Evolutionary conservation across 2,329 filamentous ascomycete genomes (phyloP), one percentile per base, ranked within the genome.

Genomic region (Pseudogymnoascus sp.): DNA sequence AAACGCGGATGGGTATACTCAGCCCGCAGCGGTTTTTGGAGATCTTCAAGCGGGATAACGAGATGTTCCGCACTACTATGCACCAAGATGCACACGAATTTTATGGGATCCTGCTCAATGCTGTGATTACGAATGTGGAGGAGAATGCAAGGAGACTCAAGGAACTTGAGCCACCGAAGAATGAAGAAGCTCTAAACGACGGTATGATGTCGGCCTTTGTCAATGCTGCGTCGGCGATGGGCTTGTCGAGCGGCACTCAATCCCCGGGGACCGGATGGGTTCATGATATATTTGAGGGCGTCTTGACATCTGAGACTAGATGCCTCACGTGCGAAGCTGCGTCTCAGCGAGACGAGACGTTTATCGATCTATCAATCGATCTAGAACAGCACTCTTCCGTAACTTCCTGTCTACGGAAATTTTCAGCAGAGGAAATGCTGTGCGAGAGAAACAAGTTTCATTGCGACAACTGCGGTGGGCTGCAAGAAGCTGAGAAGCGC

Each of bases 61-160:
- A 99, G 73, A 92, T 96, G 88, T 99, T 99, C 70, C 86, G 91
- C 62, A 93, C 91, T 38, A 90, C 92, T 3, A 96, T 97, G 90
- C 94, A 99, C 73, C 94, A 99, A 72, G 94, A 99, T 72, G 94
- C 94, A 1, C 94, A 99, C 73, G 94, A 99, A 71, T 99, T 99
- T 67, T 84, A 97, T 68, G 96, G 96, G 63, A 78, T 97, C 32
- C 81, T 99, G 2, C 79, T 99, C n/a, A 99, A 99, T 73, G 89
- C 96, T 71, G 90, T 99, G 34, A 93, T 99, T 59, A 84, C 91
- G 57, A 96, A 93, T 69, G 91, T 99, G 25, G 94, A 99, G 75
- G 82, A 85, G n/a, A 90, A 92, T 68, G 88, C 91, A 25, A 87
- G 84, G 69, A 81, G 84, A 62, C 76, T 86, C 58, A 79, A 80